These are phyloP conservation scores for Pogostemon cablin DNA, from an alignment of 257 asterid genomes.

Conservation along the genomic window DNA sequence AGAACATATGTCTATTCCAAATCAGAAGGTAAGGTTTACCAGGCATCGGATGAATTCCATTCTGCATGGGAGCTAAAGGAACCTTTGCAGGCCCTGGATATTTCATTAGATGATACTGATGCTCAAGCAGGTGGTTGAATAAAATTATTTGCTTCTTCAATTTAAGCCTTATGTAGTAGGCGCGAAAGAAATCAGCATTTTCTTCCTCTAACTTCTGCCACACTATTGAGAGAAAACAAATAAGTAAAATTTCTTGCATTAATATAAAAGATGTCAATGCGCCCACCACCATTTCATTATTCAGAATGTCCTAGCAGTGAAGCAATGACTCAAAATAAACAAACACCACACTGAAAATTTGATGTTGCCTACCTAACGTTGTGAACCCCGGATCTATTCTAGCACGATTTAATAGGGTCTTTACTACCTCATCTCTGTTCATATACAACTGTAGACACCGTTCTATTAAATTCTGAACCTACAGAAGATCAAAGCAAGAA, in stretches of 20 bases:
- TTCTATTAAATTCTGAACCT: conserved; percentile 96
- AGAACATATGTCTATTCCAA: background rate
- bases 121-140: conserved; percentile 91
- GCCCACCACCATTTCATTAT: background rate
- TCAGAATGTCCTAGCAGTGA: background rate
- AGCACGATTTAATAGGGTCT: conserved; percentile 89
- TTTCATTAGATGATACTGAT: conserved; percentile 80
- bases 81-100: conserved; percentile 80
- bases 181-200: conserved; percentile 89
- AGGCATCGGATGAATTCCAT: conserved; percentile 82
- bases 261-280: background rate
- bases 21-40: conserved; percentile 54
- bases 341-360: background rate
- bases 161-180: conserved; percentile 90
- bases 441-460: conserved; percentile 91
- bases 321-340: conserved; percentile 20
- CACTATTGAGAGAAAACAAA: conserved; percentile 45
- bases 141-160: conserved; percentile 89
- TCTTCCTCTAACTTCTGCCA: conserved; percentile 99
- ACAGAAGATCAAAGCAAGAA: conserved; percentile 35
- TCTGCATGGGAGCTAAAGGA: conserved; percentile 81
- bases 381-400: conserved; percentile 99
- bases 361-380: conserved; percentile 65
- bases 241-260: background rate
- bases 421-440: conserved; percentile 93